Evolutionary conservation across 345 rosid genomes (phyloP), one percentile per base, ranked within the genome.

Genomic region (Rhodamnia argentea): DNA sequence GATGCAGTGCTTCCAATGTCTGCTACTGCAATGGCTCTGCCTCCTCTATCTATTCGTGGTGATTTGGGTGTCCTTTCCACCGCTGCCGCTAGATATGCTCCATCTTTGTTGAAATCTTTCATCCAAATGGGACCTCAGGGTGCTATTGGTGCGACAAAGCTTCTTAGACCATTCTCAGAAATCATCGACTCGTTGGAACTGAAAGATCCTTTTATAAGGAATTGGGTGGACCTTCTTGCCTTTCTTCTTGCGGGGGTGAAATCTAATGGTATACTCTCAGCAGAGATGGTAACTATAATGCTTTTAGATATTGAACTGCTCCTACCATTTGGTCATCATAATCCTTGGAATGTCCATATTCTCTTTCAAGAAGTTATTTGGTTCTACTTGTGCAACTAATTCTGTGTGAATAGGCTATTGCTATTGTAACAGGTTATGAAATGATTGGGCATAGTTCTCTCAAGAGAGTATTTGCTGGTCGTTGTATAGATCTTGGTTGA

Each of bases 201-300:
- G 74, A 93, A 93, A 88, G 98, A 96, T 87, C 98, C 97, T 78
- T 95, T 96, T 84, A 87, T 96, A 85, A 89, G 98, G 86, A 96
- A 96, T 86, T 96, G 99, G 98, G 90, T 96, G 83, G 98, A 96
- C 89, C 98, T 96, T 89, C 89, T 96, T 51, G 91, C 99, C n/a
- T 96, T 96, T 89, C 95, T 96, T 86, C 99, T 96, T 70, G 98
- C 98, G 4, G 99, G 99, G 87, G 98, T 96, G 90, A 96, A 96
- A 95, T 95, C 98, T 89, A 91, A 93, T 90, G 98, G 99, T 91
- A 90, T 96, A 87, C 99, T 96, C 62, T 96, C 99, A 90, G 98
- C 98, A 86, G 99, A 96, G 93, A 96, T 96, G 99, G 99, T 96
- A 95, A 95, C 88, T 88, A 91, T 84, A 70, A 26, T 20, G 8